These are phyloP conservation scores for Reticulascus tulasneorum DNA, from an alignment of 2,329 filamentous ascomycete species.

Conservation along the genomic window DNA sequence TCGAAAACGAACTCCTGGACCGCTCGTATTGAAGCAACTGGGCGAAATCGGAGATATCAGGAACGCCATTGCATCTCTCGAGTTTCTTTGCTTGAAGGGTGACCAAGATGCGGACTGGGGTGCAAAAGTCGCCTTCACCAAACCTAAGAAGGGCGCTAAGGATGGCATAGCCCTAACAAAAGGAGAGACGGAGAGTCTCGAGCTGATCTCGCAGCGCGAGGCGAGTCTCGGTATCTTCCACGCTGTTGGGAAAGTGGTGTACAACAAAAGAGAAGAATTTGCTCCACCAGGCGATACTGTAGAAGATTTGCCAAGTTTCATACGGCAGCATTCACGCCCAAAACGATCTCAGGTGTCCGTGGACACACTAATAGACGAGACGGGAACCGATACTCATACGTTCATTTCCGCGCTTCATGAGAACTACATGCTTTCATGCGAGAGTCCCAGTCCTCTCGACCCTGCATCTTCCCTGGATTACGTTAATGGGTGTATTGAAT, in stretches of 20 bases:
- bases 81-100: conserved; percentile 85
- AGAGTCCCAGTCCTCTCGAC: conserved; percentile 46
- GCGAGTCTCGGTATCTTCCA: conserved; percentile 92
- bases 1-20: conserved; percentile 70
- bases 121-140: conserved; percentile 67
- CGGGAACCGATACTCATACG: conserved; percentile 85
- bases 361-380: conserved; percentile 83
- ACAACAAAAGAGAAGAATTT: conserved; percentile 79
- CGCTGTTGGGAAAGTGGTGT: conserved; percentile 90
- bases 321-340: conserved; percentile 54
- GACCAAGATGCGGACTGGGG: conserved; percentile 73
- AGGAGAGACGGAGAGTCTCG: conserved; percentile 74
- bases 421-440: conserved; percentile 86
- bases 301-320: conserved; percentile 56
- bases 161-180: conserved; percentile 61
- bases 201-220: conserved; percentile 81
- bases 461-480: conserved; percentile 66
- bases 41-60: conserved; percentile 88
- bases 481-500: conserved; percentile 79
- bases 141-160: conserved; percentile 58
- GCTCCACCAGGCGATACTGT: conserved; percentile 35
- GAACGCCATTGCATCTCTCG: conserved; percentile 85
- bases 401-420: conserved; percentile 90
- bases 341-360: conserved; percentile 63
- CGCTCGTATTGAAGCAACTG: conserved; percentile 71